Base-by-base conservation (phyloP, 139 green algal genomes). In the Klebsormidium nitens region DNA sequence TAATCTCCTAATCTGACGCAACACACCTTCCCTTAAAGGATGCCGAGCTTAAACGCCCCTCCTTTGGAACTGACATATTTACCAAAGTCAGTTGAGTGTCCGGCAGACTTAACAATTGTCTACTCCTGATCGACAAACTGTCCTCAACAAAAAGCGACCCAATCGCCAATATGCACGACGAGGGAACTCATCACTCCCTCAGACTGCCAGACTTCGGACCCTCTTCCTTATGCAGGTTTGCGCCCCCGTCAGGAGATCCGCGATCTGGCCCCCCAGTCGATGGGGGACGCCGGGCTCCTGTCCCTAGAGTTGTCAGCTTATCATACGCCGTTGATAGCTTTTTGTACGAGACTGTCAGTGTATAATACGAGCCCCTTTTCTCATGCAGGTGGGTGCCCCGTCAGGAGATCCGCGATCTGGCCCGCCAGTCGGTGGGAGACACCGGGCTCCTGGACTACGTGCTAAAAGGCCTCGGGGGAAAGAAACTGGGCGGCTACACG, bases 401-500 rank as follows among this genome's bases (percentile, higher is more conserved):
- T 36, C 67, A 83, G 56, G 76, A 75, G 60, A 44, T 77, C 14
- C 47, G 80, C 2, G 73, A 78, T n/a, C 36, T n/a, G 31, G 83
- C 76, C 48, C 59, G 78, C 36, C 6, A 48, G 34, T 49, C 72
- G 35, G 80, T 87, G 17, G 76, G 81, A 1, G 83, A 88, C 76
- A 88, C 81, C 2, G 83, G 82, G 29, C 71, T 88, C 29, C 65
- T 88, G 47, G 83, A 88, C 67, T 79, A 78, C 58, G 69, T 88
- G 55, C 76, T 88, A 14, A 88, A 88, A 62, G 58, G 31, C 36
- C 44, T 87, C n/a, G 64, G 48, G 44, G 75, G 84, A 37, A 29
- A 28, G 4, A 47, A 28, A 3, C 57, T 88, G 1, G 72, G 63
- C 19, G 71, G 59, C 17, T 26, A 71, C 39, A 2, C 58, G 40